phyloP scores from a whole-genome alignment of 768 basidiomycete species.

The Pleurotus pulmonarius region DNA sequence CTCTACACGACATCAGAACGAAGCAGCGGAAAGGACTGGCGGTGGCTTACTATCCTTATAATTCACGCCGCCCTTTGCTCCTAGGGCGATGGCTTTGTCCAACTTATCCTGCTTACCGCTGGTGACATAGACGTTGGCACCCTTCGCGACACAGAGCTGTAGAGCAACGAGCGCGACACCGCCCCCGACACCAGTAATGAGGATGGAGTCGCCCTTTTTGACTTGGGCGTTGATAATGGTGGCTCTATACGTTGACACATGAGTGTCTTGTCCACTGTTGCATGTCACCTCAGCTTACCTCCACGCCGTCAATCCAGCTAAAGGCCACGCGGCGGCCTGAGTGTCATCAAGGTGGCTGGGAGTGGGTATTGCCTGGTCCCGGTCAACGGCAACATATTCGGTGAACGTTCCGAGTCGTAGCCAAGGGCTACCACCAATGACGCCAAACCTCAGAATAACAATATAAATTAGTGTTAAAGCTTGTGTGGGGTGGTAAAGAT shows the following conservation, averaged over 20 bases:
- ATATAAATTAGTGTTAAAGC: not conserved
- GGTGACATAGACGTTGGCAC: slow-evolving; percentile 81
- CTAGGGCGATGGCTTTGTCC: slow-evolving; percentile 56
- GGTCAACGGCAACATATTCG: slow-evolving; percentile 71
- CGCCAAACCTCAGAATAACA: slow-evolving; percentile 44
- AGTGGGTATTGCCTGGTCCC: slow-evolving; percentile 60
- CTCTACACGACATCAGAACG: slow-evolving; percentile 22
- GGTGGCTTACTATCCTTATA: slow-evolving; percentile 60
- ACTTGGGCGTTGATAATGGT: slow-evolving; percentile 63
- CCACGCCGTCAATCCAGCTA: slow-evolving; percentile 81
- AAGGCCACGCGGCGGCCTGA: slow-evolving; percentile 73
- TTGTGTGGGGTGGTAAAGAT: slow-evolving; percentile 8
- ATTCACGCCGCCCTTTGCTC: slow-evolving; percentile 73
- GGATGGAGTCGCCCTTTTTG: slow-evolving; percentile 60
- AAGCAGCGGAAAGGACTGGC: not conserved
- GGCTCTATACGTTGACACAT: slow-evolving; percentile 39
- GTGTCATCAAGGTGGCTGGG: slow-evolving; percentile 67
- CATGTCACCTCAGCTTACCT: slow-evolving; percentile 42
- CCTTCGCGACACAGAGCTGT: slow-evolving; percentile 71
- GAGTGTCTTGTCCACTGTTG: not conserved
- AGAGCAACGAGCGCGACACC: slow-evolving; percentile 78
- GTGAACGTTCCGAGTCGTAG: slow-evolving; percentile 69
- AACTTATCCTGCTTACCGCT: slow-evolving; percentile 72
- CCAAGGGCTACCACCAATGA: slow-evolving; percentile 56
- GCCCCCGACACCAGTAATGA: slow-evolving; percentile 82